phyloP scores from a whole-genome alignment of 169 alveolate genomes.

The Cytauxzoon felis region DNA sequence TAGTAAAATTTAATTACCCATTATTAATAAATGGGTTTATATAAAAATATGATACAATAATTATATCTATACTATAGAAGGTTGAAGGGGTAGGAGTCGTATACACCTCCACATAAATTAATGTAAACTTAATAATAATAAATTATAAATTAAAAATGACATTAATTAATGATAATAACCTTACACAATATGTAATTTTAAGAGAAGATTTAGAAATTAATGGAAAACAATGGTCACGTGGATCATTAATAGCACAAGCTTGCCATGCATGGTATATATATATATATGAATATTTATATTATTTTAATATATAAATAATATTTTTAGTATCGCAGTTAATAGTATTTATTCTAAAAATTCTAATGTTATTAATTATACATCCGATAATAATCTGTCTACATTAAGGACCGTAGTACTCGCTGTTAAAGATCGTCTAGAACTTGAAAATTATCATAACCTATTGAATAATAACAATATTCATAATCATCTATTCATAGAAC shows the following conservation, averaged over 20 bases:
- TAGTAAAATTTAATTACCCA: no score
- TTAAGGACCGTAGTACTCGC: constrained; percentile 60
- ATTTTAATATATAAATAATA: not conserved
- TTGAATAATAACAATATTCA: constrained; percentile 29
- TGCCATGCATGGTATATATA: constrained; percentile 67
- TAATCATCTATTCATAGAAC: constrained; percentile 58
- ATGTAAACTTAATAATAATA: no score
- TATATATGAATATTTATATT: not conserved
- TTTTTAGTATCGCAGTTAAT: constrained; percentile 51
- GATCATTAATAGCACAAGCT: constrained; percentile 67
- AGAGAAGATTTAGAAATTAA: constrained; percentile 45
- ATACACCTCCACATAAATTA: no score
- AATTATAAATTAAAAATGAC: not conserved
- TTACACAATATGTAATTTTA: constrained; percentile 16
- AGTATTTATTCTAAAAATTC: constrained; percentile 41
- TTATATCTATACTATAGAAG: no score
- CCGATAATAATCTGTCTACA: constrained; percentile 51
- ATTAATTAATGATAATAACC: not conserved
- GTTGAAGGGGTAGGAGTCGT: no score
- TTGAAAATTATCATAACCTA: constrained; percentile 33
- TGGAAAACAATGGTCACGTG: constrained; percentile 64
- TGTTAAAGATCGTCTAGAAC: constrained; percentile 33
- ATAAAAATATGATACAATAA: no score
- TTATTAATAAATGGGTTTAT: no score
- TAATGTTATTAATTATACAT: constrained; percentile 45